Conservation (phyloP, 208 protist genomes). For the Phytomonas sp. region DNA sequence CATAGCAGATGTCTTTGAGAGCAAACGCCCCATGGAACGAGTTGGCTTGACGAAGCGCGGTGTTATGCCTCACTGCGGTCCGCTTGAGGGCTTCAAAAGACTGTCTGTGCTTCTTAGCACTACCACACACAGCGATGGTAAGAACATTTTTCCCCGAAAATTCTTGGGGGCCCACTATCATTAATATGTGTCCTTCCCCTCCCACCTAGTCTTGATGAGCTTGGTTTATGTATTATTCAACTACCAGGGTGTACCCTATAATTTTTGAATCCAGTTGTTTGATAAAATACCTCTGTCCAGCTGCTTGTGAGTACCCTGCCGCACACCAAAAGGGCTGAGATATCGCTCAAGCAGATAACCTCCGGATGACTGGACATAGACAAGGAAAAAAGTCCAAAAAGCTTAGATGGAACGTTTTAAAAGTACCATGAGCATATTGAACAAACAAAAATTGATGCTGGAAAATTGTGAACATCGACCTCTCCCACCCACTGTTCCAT, state of each 20-base stretch:
- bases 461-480: not conserved
- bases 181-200: not conserved
- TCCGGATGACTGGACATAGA: not conserved
- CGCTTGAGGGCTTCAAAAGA: slow-evolving; percentile 55
- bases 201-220: too few relatives aligned
- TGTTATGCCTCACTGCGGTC: slow-evolving; percentile 27
- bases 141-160: slow-evolving; percentile 4
- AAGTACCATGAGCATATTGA: not conserved
- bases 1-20: not conserved
- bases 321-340: not conserved
- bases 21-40: not conserved
- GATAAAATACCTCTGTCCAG: not conserved
- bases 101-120: slow-evolving; percentile 63
- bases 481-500: not conserved
- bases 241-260: not conserved
- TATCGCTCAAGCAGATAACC: not conserved
- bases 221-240: not conserved
- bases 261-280: not conserved
- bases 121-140: slow-evolving; percentile 56
- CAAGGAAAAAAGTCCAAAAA: not conserved
- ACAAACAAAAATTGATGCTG: not conserved
- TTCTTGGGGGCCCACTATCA: not conserved
- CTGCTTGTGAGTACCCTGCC: not conserved
- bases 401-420: not conserved
- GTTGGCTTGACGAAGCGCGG: not conserved